Percentiles rank a stretch among this genome's conserved stretches.
Conservation (phyloP, 768 basidiomycete species). For the Suillus americanus region DNA sequence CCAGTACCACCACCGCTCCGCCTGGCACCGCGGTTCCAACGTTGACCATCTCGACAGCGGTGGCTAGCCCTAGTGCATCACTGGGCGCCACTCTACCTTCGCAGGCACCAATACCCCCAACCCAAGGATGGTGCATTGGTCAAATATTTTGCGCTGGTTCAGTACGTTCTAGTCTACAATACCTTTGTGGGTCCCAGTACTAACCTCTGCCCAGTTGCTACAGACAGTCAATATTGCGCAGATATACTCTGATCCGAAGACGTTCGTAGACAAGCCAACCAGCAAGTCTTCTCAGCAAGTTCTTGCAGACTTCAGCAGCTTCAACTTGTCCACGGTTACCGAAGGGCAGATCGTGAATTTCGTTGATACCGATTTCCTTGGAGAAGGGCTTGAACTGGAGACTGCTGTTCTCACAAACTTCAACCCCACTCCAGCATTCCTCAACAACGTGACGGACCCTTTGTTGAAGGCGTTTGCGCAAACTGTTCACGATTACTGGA, state of each 20-base stretch:
- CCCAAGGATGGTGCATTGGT: slow-evolving; percentile 74
- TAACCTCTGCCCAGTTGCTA: slow-evolving; percentile 51
- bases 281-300: slow-evolving; percentile 62
- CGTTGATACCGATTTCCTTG: slow-evolving; percentile 71
- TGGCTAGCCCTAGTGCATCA: slow-evolving; percentile 62
- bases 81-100: slow-evolving; percentile 57
- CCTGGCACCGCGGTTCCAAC: slow-evolving; percentile 27
- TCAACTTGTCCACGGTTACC: slow-evolving; percentile 44
- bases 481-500: slow-evolving; percentile 87
- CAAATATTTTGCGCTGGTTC: slow-evolving; percentile 80
- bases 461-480: slow-evolving; percentile 70
- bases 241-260: slow-evolving; percentile 80
- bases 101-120: slow-evolving; percentile 62
- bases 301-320: slow-evolving; percentile 59
- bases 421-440: slow-evolving; percentile 59
- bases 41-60: slow-evolving; percentile 55
- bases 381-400: slow-evolving; percentile 84
- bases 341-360: slow-evolving; percentile 68
- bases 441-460: slow-evolving; percentile 68
- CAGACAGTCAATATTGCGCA: slow-evolving; percentile 84
- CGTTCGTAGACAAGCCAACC: slow-evolving; percentile 89
- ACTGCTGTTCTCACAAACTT: slow-evolving; percentile 63
- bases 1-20: slow-evolving; percentile 8
- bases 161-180: slow-evolving; percentile 38
- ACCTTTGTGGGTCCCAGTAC: not conserved